phyloP scores from a whole-genome alignment of 306 rosid species.

The Lathyrus aphaca region DNA sequence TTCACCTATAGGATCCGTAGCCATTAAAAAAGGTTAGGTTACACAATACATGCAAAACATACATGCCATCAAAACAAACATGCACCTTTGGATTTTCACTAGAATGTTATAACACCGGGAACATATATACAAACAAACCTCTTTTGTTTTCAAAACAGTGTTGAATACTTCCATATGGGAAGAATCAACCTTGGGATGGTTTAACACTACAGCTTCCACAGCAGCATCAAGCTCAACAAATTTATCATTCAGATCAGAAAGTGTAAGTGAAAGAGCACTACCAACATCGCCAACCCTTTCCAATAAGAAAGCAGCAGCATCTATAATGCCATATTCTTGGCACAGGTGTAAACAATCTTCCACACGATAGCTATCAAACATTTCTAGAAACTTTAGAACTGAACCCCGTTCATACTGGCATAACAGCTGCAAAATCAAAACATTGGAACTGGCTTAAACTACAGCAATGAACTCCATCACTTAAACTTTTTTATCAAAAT shows the following conservation, averaged over 20 bases:
- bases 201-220: constrained; percentile 59
- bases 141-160: constrained; percentile 53
- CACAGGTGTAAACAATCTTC: constrained; percentile 89
- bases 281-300: constrained; percentile 98
- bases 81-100: constrained; percentile 30
- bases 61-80: constrained; percentile 34
- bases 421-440: constrained; percentile 66
- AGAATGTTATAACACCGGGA: constrained; percentile 34
- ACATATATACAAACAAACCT: constrained; percentile 65
- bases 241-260: constrained; percentile 76
- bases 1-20: constrained; percentile 59
- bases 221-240: constrained; percentile 80
- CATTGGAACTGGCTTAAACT: constrained; percentile 14
- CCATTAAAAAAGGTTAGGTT: constrained; percentile 36
- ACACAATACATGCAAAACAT: constrained; percentile 30
- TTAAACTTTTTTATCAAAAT: not conserved
- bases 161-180: constrained; percentile 47
- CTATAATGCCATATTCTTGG: constrained; percentile 78
- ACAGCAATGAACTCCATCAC: constrained; percentile 22
- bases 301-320: constrained; percentile 91
- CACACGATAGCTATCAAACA: constrained; percentile 90
- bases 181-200: constrained; percentile 48
- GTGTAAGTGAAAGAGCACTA: constrained; percentile 83
- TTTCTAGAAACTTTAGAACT: constrained; percentile 92
- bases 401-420: constrained; percentile 84